phyloP scores from a whole-genome alignment of 1,139 yeast species.

The Debaryomyces psychrophilus region DNA sequence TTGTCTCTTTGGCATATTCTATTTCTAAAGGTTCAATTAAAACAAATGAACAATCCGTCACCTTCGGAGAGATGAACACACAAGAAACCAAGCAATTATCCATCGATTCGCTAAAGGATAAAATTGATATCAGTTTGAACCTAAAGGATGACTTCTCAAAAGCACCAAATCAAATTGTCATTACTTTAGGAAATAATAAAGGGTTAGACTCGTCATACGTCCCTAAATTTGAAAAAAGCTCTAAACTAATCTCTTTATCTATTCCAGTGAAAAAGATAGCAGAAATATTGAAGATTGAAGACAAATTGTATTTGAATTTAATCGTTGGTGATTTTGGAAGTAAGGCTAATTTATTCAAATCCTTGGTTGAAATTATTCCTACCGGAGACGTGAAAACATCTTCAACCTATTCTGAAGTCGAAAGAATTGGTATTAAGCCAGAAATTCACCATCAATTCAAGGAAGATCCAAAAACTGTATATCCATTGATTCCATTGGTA shows the following conservation, averaged over 20 bases:
- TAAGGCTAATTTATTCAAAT: conserved; percentile 28
- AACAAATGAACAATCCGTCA: conserved; percentile 28
- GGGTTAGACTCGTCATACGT: conserved; percentile 30
- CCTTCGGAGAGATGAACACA: conserved; percentile 42
- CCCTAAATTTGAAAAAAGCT: conserved; percentile 26
- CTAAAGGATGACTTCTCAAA: conserved; percentile 24
- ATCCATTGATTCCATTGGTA: conserved; percentile 54
- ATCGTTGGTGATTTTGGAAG: conserved; percentile 34
- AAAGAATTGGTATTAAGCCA: conserved; percentile 50
- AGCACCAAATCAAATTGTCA: conserved; percentile 32
- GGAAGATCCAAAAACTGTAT: conserved; percentile 56
- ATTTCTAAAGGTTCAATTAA: conserved; percentile 33
- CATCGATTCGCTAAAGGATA: conserved; percentile 38
- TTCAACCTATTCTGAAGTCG: conserved; percentile 30
- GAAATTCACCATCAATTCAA: conserved; percentile 75
- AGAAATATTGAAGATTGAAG: conserved; percentile 39
- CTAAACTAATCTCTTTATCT: conserved; percentile 27
- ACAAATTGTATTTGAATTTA: conserved; percentile 34
- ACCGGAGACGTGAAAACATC: conserved; percentile 29
- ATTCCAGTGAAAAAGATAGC: conserved; percentile 41
- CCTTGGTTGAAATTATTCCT: conserved; percentile 41
- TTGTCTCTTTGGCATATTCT: conserved; percentile 26
- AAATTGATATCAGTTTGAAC: conserved; percentile 32
- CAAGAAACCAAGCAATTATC: conserved; percentile 37
- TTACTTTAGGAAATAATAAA: conserved; percentile 31